Evolutionary conservation across 345 rosid species (phyloP).

Genomic region (Eucalyptus erythrocorys): DNA sequence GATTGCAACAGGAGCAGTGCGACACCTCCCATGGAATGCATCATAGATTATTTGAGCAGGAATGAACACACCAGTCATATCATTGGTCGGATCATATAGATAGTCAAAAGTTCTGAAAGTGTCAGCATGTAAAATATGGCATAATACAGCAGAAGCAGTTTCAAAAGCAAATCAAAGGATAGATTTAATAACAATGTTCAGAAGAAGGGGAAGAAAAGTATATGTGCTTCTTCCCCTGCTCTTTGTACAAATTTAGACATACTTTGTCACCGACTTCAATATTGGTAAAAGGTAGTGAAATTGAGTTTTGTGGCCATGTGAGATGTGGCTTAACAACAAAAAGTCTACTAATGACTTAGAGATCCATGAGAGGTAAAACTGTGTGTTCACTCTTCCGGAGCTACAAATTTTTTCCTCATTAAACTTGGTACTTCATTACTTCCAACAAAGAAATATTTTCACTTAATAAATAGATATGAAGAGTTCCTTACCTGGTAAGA

Average conservation of each 20-base stretch:
- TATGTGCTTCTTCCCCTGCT: background rate
- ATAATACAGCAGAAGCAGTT: background rate
- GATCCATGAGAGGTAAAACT: background rate
- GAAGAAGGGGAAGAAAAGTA: background rate
- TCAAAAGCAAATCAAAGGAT: background rate
- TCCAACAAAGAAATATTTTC: background rate
- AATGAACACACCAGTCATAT: conserved; percentile 39
- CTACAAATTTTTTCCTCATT: background rate
- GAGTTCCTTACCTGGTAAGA: conserved; percentile 18
- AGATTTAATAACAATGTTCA: background rate
- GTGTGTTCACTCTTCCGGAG: background rate
- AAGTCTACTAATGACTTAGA: background rate
- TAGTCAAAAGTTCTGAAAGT: conserved; percentile 23
- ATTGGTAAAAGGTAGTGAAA: background rate
- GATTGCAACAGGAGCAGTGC: conserved; percentile 32
- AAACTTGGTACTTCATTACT: background rate
- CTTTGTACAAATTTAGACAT: background rate
- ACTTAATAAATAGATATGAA: background rate
- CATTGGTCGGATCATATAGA: conserved; percentile 37
- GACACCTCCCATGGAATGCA: conserved; percentile 54
- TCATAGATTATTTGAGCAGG: conserved; percentile 54
- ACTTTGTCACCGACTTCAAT: background rate
- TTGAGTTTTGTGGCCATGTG: background rate
- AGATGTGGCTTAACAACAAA: background rate
- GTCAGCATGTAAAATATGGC: background rate